Evolutionary conservation across 805 yeast genomes (phyloP), one percentile per base, ranked within the genome.

Genomic region (Myxozyma mucilagina): DNA sequence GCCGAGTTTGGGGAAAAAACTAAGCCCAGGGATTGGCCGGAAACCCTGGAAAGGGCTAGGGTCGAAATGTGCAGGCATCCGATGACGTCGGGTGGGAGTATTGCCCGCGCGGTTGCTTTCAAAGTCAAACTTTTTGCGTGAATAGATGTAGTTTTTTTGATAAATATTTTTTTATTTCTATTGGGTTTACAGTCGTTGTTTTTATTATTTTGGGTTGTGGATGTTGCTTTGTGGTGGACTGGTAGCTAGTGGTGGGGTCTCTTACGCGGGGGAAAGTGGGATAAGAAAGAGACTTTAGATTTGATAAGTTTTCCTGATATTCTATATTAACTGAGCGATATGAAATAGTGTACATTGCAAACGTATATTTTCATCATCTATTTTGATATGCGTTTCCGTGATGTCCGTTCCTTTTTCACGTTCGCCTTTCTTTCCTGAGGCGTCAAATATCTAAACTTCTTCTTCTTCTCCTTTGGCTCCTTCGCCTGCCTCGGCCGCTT

Each of bases 391-490:
- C 10, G 34, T 50, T 50, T 24, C 47, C 64, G 16, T n/a, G 41
- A 38, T 3, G 41, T 64, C 76, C 74, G 82, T 76, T 76, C 82
- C 74, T 76, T 83, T 35, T 68, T 47, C 35, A 67, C 81, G 61
- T 84, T 83, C 20, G 73, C 74, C 68, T 77, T 84, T 75, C 98
- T 83, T 75, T 91, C 97, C 32, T 79, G 76, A 73, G 90, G 90
- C 53, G 94, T 83, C 73, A 92, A 80, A 69, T 92, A 93, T 75
- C 97, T 84, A 71, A 91, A 91, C 80, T 92, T 92, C 80, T 85
- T 87, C 81, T 87, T 87, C 75, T 80, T 82, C 61, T 65, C 66
- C 49, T 29, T 45, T 16, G 29, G 29, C 29, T 24, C 29, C 29
- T 4, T 24, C 29, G 29, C 2, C 29, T 24, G 29, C 29, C 29